Evolutionary conservation across 495 filamentous ascomycete species (phyloP), one percentile per base, ranked within the genome.

Genomic region (Xylaria longipes): DNA sequence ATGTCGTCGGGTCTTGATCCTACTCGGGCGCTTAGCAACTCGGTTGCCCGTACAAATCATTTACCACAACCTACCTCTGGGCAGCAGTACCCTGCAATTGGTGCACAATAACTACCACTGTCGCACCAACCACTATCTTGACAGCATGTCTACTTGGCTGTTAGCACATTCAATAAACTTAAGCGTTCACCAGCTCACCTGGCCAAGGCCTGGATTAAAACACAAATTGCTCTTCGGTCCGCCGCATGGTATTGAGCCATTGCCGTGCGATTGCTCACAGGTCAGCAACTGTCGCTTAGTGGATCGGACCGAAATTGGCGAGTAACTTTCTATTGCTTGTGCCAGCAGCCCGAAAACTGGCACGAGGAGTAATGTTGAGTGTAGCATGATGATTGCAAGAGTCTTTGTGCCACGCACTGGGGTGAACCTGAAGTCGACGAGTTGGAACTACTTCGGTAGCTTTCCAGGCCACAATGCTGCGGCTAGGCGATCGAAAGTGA

Each of bases 41-140:
- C 14, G 52, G 14, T 37, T 27, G 7, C 45, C 17, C 9, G 3
- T 12, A n/a, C 2, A 27, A 35, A 48, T 66, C 41, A 39, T 60
- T 5, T 0, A 61, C 56, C 5, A 48, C 12, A n/a, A 57, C 79
- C 31, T 76, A 84, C 81, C 33, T 82, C 78, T 5, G 76, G 62
- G 65, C 83, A 85, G 46, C 83, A 85, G 57, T 77, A 83, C 5
- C 82, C 82, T 9, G 79, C 81, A 1, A 82, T 78, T 1, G 83
- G 81, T 20, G 83, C 82, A 64, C 82, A 85, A 45, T 76, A 81
- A 39, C 77, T 77, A 3, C 82, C 82, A 27, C 52, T 57, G 5
- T 74, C 76, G 71, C 83, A 85, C 69, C 78, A 82, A 3, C 80
- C 80, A 41, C 73, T 75, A 41, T 85, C 82, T n/a, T 52, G 41